Base-by-base conservation (phyloP, 371 early-diverging fungal species). In the Batrachochytrium dendrobatidis region DNA sequence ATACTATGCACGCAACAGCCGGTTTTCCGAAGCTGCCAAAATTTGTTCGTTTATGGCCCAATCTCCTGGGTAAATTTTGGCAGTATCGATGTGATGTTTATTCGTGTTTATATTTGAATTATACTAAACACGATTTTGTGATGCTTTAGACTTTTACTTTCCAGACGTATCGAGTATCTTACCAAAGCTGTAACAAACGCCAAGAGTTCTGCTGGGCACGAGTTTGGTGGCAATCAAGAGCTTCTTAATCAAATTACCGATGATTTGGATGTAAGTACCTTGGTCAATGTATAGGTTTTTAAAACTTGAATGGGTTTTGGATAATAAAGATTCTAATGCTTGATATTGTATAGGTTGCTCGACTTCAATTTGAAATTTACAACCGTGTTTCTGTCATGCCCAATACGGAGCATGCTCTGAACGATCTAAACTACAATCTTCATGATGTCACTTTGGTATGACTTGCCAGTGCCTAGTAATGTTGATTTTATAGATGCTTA, bases 141-240 rank as follows among this genome's bases (percentile, higher is more conserved):
- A n/a, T n/a, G n/a, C n/a, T n/a, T 12, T n/a, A 39, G 39, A 20
- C 12, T 88, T 1, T 30, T 58, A 0, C 69, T 91, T 48, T 56
- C 63, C 6, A 53, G 69, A 32, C 80, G 92, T 8, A 60, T 89
- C 30, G 82, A 88, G 64, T 83, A 83, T 44, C 69, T 92, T 17
- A 82, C 87, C 0, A 70, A 80, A 10, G 87, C 92, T 0, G 76
- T 86, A 4, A 74, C 86, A 39, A 88, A 90, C 64, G 85, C 82
- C 28, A 79, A 83, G 56, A 85, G 87, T 30, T 72, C 82, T 10
- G 49, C 59, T 28, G 54, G 48, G 15, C 63, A 59, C 0, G 67
- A 74, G 30, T 45, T 24, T 12, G 12, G 3, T 12, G 46, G 46
- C 6, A 63, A 60, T 32, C 45, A 60, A 12, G 69, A 66, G 4